phyloP scores from a whole-genome alignment of 2,329 filamentous ascomycete species.

The Cryphonectria parasitica region DNA sequence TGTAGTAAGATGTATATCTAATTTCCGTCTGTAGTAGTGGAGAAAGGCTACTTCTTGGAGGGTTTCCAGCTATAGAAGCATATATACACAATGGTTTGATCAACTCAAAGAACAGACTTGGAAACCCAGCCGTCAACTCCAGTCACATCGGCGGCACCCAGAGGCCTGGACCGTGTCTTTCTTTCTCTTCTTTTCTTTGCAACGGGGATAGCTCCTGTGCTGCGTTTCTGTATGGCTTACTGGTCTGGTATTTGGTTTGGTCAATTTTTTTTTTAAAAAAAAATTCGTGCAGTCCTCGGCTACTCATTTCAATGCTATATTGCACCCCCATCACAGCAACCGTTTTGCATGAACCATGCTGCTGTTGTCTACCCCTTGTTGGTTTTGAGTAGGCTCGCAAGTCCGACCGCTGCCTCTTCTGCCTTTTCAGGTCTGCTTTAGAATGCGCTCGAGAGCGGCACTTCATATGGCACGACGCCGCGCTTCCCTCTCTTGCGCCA shows the following conservation, averaged over 20 bases:
- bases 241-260: not conserved
- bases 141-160: too few species aligned
- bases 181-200: too few species aligned
- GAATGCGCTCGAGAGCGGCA: not conserved
- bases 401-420: not conserved
- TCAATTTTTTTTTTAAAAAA: not conserved
- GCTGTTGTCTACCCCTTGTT: conserved; percentile 1
- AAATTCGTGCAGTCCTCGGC: not conserved
- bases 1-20: not conserved
- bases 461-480: not conserved
- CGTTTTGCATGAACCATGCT: not conserved
- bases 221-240: too few species aligned
- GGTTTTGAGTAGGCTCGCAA: not conserved
- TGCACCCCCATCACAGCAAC: not conserved
- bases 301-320: not conserved
- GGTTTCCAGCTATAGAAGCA: not conserved
- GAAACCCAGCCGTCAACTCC: not conserved
- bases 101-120: not conserved
- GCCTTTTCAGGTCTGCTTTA: not conserved
- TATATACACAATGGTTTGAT: not conserved
- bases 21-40: not conserved
- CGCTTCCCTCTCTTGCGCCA: not conserved
- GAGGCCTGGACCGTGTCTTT: too few species aligned
- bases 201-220: too few species aligned
- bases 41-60: not conserved